Evolutionary conservation across 768 basidiomycete species (phyloP), one percentile per base, ranked within the genome.

Genomic region (Amanita molliuscula): DNA sequence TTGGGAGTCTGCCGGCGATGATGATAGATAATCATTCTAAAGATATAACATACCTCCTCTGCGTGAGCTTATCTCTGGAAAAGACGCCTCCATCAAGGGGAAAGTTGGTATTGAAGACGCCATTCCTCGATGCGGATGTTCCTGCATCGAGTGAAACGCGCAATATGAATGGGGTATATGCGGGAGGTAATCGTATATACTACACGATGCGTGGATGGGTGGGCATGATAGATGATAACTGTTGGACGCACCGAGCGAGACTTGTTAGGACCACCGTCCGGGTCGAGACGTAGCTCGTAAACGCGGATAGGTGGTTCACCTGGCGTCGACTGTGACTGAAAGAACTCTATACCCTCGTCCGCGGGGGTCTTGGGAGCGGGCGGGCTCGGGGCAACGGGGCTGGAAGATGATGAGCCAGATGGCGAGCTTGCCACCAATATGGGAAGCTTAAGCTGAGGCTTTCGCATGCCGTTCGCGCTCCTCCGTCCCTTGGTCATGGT

Each of bases 121-220:
- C 96, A 59, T 94, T 89, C 59, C 81, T 83, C 6, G 89, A 79
- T 8, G 91, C 90, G 2, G 90, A 84, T 2, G 93, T 93, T 6
- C 96, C 96, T 0, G 95, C 88, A 42, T 94, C 87, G 44, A 98
- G 75, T 16, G 87, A 84, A 31, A 99, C 86, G 47, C 96, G 83
- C 23, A 99, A 70, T 44, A 98, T 78, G 62, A 98, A 99, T 1
- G 94, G 94, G 15, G 70, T 70, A 61, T 82, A 76, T 20, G 94
- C 90, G 9, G 96, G 92, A 7, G 96, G 96, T 15, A 99, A 81
- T 35, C 96, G 92, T 58, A 95, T 86, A 65, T 98, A 97, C 96
- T 97, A 53, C 25, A 54, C 36, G 3, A 31, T 38, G 31, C 20
- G 15, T 34, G 50, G 53, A 26, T 56, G 35, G 20, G 46, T 20